Conservation (phyloP, 345 rosid genomes). For the Streptanthus diversifolius region DNA sequence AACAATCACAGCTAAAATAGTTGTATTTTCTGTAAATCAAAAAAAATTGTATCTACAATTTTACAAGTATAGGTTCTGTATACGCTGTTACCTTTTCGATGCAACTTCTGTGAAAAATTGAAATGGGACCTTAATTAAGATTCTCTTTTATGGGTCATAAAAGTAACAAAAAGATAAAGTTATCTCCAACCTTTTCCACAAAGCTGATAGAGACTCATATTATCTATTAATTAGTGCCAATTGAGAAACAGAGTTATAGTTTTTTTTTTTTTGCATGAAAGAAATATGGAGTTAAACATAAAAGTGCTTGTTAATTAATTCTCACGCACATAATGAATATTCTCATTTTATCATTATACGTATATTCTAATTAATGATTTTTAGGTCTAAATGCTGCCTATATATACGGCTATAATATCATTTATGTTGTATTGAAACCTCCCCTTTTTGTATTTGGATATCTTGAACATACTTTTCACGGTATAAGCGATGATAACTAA, state of each 20-base stretch:
- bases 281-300: not conserved
- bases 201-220: constrained; percentile 29
- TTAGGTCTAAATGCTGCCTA: not conserved
- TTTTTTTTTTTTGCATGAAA: not conserved
- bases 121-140: constrained; percentile 33
- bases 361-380: not conserved
- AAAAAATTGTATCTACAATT: not conserved
- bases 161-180: constrained; percentile 38
- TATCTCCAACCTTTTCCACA: constrained; percentile 30
- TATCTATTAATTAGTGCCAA: constrained; percentile 5
- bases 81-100: constrained; percentile 14
- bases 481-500: not conserved
- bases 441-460: too few species aligned
- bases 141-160: constrained; percentile 33
- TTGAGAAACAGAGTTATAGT: not conserved
- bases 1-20: not conserved
- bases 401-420: not conserved
- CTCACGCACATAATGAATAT: not conserved
- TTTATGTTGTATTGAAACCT: too few species aligned
- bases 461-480: not conserved
- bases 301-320: not conserved
- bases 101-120: constrained; percentile 12
- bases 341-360: not conserved
- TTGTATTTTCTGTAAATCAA: not conserved
- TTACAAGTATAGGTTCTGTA: not conserved